phyloP scores from a whole-genome alignment of 208 protist species.

The Acanthamoeba royreba region DNA sequence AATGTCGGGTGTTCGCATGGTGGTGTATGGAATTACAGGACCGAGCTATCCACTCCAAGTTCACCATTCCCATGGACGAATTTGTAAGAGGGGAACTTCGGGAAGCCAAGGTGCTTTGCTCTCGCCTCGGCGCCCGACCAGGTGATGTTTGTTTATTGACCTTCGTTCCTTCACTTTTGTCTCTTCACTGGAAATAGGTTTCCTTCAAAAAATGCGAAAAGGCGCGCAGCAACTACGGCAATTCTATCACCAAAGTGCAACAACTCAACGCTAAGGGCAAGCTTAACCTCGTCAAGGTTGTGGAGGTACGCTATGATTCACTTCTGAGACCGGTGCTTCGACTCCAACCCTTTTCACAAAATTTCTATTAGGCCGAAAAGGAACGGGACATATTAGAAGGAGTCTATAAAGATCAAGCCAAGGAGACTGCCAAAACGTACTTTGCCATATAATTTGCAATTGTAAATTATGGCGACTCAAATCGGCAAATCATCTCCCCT shows the following conservation, averaged over 20 bases:
- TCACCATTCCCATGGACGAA: conserved; percentile 6
- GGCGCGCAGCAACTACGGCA: background rate
- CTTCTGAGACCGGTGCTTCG: no score
- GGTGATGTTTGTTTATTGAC: background rate
- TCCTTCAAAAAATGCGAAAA: conserved; percentile 38
- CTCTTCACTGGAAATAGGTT: background rate
- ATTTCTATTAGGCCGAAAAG: background rate
- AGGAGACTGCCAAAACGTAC: conserved; percentile 20
- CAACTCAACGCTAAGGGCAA: conserved; percentile 8
- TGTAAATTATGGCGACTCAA: no score
- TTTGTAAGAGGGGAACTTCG: background rate
- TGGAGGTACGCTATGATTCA: background rate
- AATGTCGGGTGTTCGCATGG: no score
- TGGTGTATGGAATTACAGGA: no score
- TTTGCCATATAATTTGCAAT: no score
- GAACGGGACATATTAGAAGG: background rate
- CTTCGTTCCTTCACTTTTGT: background rate
- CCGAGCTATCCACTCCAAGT: background rate
- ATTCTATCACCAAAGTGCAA: background rate
- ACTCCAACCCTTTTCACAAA: no score
- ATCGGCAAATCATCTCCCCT: background rate
- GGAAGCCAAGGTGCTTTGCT: background rate
- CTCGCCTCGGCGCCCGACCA: background rate
- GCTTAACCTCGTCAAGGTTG: conserved; percentile 4
- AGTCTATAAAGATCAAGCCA: background rate